Evolutionary conservation across 2,329 filamentous ascomycete species (phyloP), one percentile per base, ranked within the genome.

Genomic region (Hirsutella thompsonii): DNA sequence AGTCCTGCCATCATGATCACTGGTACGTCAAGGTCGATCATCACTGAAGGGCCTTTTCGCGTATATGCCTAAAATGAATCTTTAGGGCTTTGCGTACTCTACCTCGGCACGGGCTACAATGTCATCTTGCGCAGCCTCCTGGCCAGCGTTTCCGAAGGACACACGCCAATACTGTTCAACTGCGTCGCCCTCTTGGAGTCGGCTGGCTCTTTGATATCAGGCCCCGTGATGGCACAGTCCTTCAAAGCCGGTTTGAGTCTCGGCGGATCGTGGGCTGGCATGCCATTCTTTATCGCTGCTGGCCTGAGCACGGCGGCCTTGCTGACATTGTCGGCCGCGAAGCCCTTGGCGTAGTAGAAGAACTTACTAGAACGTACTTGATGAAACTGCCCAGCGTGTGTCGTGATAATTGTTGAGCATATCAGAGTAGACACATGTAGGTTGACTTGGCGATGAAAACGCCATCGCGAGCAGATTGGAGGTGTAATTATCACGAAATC

Each of bases 91-190:
- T 23, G 20, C 19, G 21, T 36, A 14, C 35, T n/a, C 16, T 40
- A 35, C 20, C 29, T 36, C 29, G 38, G 38, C 13, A n/a, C 19
- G 13, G 38, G 29, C 14, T 36, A 40, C 32, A 40, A 40, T 14
- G 19, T 40, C 11, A 28, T 36, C 29, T 20, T 40, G 16, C 38
- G 32, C 29, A 40, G 30, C 23, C 19, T 40, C 3, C 14, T 40
- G 19, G 32, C 38, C 8, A 18, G 11, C 13, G n/a, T 40, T 19
- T 29, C 35, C 9, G 29, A 40, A 13, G 29, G 32, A n/a, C 14
- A 36, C 30, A 18, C 20, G 8, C 19, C 29, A n/a, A 29, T 35
- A 16, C 20, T 40, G 8, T 40, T 40, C 30, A 40, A 33, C 14
- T 40, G 29, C 14, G 20, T 40, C 10, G 32, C 29, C 16, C 11